Evolutionary conservation across 2,329 filamentous ascomycete genomes (phyloP).

Genomic region (Gyromitra esculenta): DNA sequence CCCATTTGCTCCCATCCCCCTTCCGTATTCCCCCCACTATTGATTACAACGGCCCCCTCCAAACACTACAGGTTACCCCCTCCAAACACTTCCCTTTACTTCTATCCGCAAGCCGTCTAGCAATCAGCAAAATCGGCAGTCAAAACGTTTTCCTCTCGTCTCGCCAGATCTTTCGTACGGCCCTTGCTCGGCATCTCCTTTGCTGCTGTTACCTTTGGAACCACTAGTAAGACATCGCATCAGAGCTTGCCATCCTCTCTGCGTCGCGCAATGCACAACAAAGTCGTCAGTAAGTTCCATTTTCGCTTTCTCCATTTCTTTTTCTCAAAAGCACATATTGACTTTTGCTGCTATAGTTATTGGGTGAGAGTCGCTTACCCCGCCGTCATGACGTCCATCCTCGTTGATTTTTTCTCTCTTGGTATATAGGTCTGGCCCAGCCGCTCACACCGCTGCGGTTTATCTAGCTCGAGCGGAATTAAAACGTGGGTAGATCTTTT

Average conservation of each 20-base stretch:
- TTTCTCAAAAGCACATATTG: constrained; percentile 39
- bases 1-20: neutral
- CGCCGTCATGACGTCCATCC: constrained; percentile 49
- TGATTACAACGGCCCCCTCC: constrained; percentile 22
- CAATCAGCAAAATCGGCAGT: neutral
- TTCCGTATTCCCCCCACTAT: constrained; percentile 27
- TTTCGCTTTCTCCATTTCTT: constrained; percentile 52
- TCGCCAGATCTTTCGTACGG: constrained; percentile 53
- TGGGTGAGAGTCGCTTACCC: constrained; percentile 51
- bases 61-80: constrained; percentile 9
- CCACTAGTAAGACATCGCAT: constrained; percentile 13
- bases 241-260: constrained; percentile 18
- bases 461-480: constrained; percentile 95
- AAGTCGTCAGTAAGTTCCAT: constrained; percentile 79
- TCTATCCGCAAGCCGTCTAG: neutral
- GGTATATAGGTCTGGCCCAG: constrained; percentile 90
- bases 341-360: constrained; percentile 40
- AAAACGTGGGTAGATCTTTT: constrained; percentile 70
- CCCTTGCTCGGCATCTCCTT: constrained; percentile 55
- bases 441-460: constrained; percentile 95
- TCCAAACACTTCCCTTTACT: constrained; percentile 6
- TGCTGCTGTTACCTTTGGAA: constrained; percentile 32
- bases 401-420: constrained; percentile 57
- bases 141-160: constrained; percentile 56
- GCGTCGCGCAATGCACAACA: constrained; percentile 80